These are phyloP conservation scores for Pythium brachiatum DNA, from an alignment of 352 stramenopile species.

Conservation along the genomic window DNA sequence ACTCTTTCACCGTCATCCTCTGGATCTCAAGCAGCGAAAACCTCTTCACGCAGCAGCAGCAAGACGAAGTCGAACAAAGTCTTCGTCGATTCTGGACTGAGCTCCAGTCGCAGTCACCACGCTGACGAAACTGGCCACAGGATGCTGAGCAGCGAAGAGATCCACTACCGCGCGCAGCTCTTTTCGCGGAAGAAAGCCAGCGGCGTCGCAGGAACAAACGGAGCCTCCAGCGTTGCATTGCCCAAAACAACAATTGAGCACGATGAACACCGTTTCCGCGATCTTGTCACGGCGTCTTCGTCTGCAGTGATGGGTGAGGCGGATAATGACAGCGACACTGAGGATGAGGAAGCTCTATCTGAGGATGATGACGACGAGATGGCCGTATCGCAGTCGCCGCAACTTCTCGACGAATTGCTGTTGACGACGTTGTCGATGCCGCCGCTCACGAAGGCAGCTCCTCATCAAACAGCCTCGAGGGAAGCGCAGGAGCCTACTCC, in stretches of 20 bases:
- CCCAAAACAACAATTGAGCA: slow-evolving; percentile 10
- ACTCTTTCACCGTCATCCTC: background rate
- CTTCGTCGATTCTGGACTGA: slow-evolving; percentile 15
- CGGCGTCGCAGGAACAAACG: slow-evolving; percentile 9
- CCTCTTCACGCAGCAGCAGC: slow-evolving; percentile 17
- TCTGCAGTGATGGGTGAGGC: background rate
- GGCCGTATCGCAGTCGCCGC: slow-evolving; percentile 58
- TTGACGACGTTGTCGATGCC: slow-evolving; percentile 76
- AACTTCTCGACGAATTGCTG: slow-evolving; percentile 68
- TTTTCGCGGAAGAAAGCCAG: slow-evolving; percentile 68
- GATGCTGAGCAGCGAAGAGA: slow-evolving; percentile 67
- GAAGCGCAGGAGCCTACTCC: background rate
- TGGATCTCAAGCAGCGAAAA: slow-evolving; percentile 6
- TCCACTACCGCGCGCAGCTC: slow-evolving; percentile 50
- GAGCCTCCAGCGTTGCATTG: slow-evolving; percentile 11
- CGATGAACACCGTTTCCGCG: background rate
- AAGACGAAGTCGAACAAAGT: slow-evolving; percentile 34
- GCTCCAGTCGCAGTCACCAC: background rate
- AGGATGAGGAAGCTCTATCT: slow-evolving; percentile 35
- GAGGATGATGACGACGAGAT: slow-evolving; percentile 56
- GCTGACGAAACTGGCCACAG: slow-evolving; percentile 7
- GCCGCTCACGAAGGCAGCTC: slow-evolving; percentile 32
- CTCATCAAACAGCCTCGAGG: background rate
- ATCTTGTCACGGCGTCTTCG: background rate
- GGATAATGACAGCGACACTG: slow-evolving; percentile 16